These are phyloP conservation scores for Neurospora crassa DNA, from an alignment of 2,329 filamentous ascomycete species.

Conservation along the genomic window DNA sequence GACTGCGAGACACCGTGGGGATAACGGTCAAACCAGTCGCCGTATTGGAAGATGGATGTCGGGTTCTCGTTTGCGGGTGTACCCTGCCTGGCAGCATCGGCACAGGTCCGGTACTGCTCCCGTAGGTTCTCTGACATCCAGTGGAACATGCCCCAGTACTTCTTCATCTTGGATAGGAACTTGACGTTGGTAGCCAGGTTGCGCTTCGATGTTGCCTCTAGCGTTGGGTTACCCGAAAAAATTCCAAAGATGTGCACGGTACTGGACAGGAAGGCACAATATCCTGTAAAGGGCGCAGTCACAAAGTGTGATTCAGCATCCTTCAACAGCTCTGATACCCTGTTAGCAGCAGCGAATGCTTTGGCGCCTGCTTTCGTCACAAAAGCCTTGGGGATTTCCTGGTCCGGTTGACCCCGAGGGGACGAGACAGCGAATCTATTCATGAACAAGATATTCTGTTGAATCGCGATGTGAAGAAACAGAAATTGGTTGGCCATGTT, in stretches of 20 bases:
- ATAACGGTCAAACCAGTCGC: slow-evolving; percentile 95
- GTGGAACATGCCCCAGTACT: slow-evolving; percentile 97
- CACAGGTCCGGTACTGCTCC: slow-evolving; percentile 75
- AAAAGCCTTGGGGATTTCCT: slow-evolving; percentile 69
- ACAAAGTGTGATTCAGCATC: slow-evolving; percentile 73
- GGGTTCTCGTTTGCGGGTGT: slow-evolving; percentile 38
- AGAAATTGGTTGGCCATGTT: slow-evolving; percentile 85
- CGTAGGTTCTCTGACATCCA: slow-evolving; percentile 92
- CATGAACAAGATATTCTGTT: slow-evolving; percentile 85
- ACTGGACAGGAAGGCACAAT: slow-evolving; percentile 86
- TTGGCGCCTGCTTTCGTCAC: slow-evolving; percentile 64
- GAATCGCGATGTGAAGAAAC: slow-evolving; percentile 80
- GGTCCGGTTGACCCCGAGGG: slow-evolving; percentile 51
- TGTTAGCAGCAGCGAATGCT: slow-evolving; percentile 74
- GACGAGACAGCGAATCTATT: slow-evolving; percentile 77
- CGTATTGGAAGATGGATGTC: slow-evolving; percentile 77
- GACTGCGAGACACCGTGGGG: slow-evolving; percentile 80
- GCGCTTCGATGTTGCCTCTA: slow-evolving; percentile 71
- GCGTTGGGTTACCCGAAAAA: slow-evolving; percentile 69
- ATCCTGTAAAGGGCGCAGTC: slow-evolving; percentile 86
- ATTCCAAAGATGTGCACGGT: slow-evolving; percentile 92
- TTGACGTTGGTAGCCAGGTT: slow-evolving; percentile 82
- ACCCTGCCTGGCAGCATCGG: slow-evolving; percentile 68
- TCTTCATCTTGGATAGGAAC: slow-evolving; percentile 90
- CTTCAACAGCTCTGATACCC: slow-evolving; percentile 74